phyloP scores from a whole-genome alignment of 371 early-diverging fungal species.

The Saksenaea oblongispora region DNA sequence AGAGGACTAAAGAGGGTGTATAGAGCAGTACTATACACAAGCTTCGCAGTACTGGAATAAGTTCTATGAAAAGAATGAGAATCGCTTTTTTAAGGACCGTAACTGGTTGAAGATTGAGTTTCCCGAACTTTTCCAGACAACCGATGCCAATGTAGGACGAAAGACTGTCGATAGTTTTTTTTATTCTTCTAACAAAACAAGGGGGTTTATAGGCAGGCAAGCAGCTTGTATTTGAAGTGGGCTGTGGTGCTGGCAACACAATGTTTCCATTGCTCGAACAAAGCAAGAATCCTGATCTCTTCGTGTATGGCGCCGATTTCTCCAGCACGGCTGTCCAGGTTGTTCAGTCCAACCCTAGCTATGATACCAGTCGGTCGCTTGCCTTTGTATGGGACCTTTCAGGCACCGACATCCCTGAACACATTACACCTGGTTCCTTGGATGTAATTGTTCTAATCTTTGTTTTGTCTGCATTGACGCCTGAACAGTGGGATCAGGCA shows the following conservation, averaged over 20 bases:
- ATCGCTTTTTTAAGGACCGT: constrained; percentile 94
- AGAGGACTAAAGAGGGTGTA: neutral
- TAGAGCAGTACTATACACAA: constrained; percentile 45
- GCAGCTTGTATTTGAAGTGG: constrained; percentile 74
- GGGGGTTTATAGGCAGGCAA: constrained; percentile 33
- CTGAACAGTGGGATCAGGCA: constrained; percentile 75
- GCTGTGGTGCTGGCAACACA: constrained; percentile 97
- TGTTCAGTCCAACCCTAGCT: constrained; percentile 61
- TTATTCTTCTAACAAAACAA: neutral
- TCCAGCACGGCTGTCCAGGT: constrained; percentile 77
- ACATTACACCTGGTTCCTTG: constrained; percentile 64
- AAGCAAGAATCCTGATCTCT: constrained; percentile 63
- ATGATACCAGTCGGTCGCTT: constrained; percentile 58
- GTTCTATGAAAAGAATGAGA: constrained; percentile 91
- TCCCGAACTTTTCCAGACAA: constrained; percentile 65
- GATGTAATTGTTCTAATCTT: constrained; percentile 82
- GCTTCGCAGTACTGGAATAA: constrained; percentile 62
- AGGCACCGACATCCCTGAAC: constrained; percentile 56
- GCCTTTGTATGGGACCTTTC: constrained; percentile 89
- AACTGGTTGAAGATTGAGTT: constrained; percentile 95
- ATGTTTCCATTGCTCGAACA: constrained; percentile 85
- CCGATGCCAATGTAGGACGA: constrained; percentile 31
- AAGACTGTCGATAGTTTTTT: neutral
- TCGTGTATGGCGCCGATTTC: constrained; percentile 83
- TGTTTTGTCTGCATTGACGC: constrained; percentile 83